Evolutionary conservation across 2,329 filamentous ascomycete species (phyloP), one percentile per base, ranked within the genome.

Genomic region (Penicillium sp.): DNA sequence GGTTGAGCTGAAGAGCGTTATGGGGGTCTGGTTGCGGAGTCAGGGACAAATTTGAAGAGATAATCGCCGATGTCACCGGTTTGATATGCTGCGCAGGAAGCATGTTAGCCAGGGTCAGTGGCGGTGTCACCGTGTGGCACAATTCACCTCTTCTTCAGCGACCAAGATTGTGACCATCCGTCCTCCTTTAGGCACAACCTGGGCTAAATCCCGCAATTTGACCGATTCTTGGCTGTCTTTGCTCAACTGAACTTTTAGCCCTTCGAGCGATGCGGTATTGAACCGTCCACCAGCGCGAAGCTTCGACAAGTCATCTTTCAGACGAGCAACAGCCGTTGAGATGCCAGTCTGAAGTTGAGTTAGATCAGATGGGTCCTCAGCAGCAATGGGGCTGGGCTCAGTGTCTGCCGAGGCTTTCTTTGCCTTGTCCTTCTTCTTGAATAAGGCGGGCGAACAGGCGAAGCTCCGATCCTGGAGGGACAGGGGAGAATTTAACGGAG

Each of bases 171-270:
- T 82, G 29, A 89, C 71, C 63, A 79, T 80, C 54, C 86, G 74
- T 11, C 86, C 80, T 26, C 82, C 86, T 65, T 87, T 86, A 0
- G 86, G 85, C 39, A 90, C 77, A 16, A 90, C 84, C 68, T 89
- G 87, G 3, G 86, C 87, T 55, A 90, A 67, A 67, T 89, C 86
- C 10, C 82, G 80, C 50, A 90, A 65, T 60, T 76, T 79, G 48
- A 83, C 78, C 1, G 73, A 82, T 57, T 82, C 77, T 57, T 82
- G 84, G 22, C 53, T 65, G 21, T 72, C 73, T 74, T 86, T 84
- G 57, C 75, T 79, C 48, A 87, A 65, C 49, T 81, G 76, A n/a
- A 90, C 86, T 37, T 81, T 80, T 52, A 90, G 65, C 21, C 73
- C 76, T 71, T 90, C 87, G 29, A 90, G 76, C 1, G 82, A 70